phyloP scores from a whole-genome alignment of 306 rosid genomes.

The Inga leiocalycina region DNA sequence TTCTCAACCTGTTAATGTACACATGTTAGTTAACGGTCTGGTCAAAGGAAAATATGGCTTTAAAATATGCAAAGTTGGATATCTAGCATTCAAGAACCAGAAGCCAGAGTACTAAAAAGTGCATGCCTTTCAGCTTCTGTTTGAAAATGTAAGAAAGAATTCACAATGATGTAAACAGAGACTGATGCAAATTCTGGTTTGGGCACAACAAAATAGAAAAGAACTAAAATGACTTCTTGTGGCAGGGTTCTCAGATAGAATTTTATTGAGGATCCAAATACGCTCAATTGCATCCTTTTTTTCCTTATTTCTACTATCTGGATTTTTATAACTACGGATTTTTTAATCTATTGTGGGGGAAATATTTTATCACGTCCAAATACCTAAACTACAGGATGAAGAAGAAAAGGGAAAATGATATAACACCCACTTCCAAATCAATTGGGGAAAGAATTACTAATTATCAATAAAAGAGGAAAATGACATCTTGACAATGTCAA shows the following conservation, averaged over 20 bases:
- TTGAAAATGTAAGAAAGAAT: neutral
- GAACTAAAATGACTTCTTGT: no score
- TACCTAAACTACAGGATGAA: neutral
- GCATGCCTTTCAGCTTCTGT: neutral
- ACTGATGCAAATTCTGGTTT: no score
- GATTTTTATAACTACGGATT: neutral
- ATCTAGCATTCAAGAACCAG: neutral
- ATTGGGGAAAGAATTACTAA: neutral
- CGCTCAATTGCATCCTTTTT: neutral
- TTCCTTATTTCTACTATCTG: neutral
- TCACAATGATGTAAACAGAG: no score
- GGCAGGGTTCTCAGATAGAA: no score
- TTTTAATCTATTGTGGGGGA: neutral
- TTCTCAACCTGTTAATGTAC: conserved; percentile 63
- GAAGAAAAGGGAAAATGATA: neutral
- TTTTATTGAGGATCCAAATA: no score
- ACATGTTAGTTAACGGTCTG: neutral
- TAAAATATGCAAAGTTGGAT: conserved; percentile 1
- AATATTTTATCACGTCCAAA: conserved; percentile 15
- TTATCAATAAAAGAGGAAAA: neutral
- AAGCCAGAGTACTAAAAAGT: neutral
- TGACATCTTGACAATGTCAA: neutral
- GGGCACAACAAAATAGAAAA: no score
- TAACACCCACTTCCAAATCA: conserved; percentile 12
- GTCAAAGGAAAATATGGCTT: conserved; percentile 2